Evolutionary conservation across 2,329 filamentous ascomycete genomes (phyloP).

Genomic region (Alternaria angustiovoidea): DNA sequence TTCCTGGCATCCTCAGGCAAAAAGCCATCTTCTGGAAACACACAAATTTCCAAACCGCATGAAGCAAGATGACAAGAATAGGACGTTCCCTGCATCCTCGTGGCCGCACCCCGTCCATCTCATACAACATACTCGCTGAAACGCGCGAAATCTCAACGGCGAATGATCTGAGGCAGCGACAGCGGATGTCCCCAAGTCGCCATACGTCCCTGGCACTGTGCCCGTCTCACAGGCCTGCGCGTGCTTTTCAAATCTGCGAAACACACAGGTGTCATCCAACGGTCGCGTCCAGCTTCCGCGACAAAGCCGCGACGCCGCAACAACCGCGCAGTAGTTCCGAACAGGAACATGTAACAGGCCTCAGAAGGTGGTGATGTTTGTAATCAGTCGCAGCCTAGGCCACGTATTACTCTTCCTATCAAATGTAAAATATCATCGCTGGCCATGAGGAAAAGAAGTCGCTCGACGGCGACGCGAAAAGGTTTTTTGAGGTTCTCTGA

Average conservation of each 20-base stretch:
- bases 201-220: conserved; percentile 20
- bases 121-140: conserved; percentile 17
- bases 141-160: conserved; percentile 20
- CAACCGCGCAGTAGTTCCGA: neutral
- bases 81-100: conserved; percentile 3
- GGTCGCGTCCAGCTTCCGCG: conserved; percentile 16
- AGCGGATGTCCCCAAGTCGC: conserved; percentile 12
- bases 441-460: conserved; percentile 37
- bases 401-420: conserved; percentile 23
- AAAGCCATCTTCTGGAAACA: conserved; percentile 5
- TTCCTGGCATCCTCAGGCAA: conserved; percentile 3
- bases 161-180: conserved; percentile 21
- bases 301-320: conserved; percentile 7
- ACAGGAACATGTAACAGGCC: conserved; percentile 21
- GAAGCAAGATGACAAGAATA: conserved; percentile 1
- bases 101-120: conserved; percentile 4
- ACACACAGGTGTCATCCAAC: conserved; percentile 15
- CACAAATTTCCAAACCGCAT: conserved; percentile 6
- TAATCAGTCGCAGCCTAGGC: conserved; percentile 26
- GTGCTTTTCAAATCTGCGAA: conserved; percentile 18
- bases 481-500: conserved; percentile 2
- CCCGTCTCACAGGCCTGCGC: conserved; percentile 17
- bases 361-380: conserved; percentile 30
- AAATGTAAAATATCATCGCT: conserved; percentile 44
- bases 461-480: neutral